These are phyloP conservation scores for Sporothrix variecibatus DNA, from an alignment of 2,329 filamentous ascomycete genomes.

Conservation along the genomic window DNA sequence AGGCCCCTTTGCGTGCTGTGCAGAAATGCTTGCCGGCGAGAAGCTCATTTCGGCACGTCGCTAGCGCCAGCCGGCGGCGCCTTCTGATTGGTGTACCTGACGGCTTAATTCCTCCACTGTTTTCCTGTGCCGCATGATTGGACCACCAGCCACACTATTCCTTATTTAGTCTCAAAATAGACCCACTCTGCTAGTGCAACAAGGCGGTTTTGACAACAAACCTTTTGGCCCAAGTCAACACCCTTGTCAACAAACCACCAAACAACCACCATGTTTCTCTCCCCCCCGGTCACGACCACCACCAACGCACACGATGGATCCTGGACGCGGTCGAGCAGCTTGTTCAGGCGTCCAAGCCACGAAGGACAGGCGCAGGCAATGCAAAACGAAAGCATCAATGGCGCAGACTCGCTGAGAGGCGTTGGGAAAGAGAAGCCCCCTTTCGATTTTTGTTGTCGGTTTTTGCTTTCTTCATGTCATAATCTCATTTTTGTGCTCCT, in stretches of 20 bases:
- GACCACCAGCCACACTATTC: not conserved
- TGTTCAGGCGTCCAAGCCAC: not conserved
- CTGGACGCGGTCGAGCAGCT: not conserved
- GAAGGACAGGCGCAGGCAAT: constrained; percentile 13
- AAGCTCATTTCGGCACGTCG: constrained; percentile 29
- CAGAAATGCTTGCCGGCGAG: not conserved
- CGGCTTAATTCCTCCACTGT: not conserved
- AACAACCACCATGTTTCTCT: not conserved
- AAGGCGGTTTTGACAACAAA: constrained; percentile 23
- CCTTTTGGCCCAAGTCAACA: constrained; percentile 3
- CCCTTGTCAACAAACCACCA: constrained; percentile 21
- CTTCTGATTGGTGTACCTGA: constrained; percentile 29
- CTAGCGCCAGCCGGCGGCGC: not conserved
- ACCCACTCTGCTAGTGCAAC: not conserved
- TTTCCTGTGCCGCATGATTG: not conserved
- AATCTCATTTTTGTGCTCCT: not conserved
- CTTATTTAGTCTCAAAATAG: not conserved
- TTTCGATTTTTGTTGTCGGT: not conserved
- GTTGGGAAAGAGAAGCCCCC: not conserved
- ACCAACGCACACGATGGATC: not conserved
- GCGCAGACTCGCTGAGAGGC: not conserved
- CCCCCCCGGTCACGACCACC: not conserved
- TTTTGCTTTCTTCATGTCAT: not conserved
- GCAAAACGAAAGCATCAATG: not conserved
- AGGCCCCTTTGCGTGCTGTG: not conserved